These are phyloP conservation scores for Debaryomyces fabryi DNA, from an alignment of 1,139 yeast species.

Conservation along the genomic window DNA sequence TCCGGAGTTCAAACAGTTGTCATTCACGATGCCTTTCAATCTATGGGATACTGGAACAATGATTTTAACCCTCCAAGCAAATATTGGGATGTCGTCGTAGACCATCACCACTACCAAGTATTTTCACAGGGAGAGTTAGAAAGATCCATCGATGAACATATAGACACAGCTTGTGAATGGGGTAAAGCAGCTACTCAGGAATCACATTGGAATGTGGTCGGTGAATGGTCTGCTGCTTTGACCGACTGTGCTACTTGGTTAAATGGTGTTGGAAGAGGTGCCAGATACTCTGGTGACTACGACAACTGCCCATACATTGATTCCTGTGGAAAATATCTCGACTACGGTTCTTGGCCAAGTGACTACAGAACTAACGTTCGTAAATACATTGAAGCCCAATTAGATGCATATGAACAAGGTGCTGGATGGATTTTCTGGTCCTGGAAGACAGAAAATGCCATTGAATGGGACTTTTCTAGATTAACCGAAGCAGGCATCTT, in stretches of 20 bases:
- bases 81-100: slow-evolving; percentile 72
- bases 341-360: slow-evolving; percentile 61
- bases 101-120: slow-evolving; percentile 92
- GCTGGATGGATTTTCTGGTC: slow-evolving; percentile 92
- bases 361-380: slow-evolving; percentile 62
- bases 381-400: slow-evolving; percentile 81
- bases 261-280: slow-evolving; percentile 88
- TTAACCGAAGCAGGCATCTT: slow-evolving; percentile 62
- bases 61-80: slow-evolving; percentile 42
- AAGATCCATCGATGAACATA: slow-evolving; percentile 60
- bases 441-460: slow-evolving; percentile 81
- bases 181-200: slow-evolving; percentile 57
- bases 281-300: slow-evolving; percentile 79
- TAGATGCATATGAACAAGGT: slow-evolving; percentile 74
- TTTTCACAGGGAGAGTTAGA: slow-evolving; percentile 66
- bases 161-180: slow-evolving; percentile 62
- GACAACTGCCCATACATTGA: slow-evolving; percentile 57
- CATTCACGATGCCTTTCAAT: slow-evolving; percentile 76
- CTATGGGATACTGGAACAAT: slow-evolving; percentile 63
- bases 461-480: slow-evolving; percentile 83
- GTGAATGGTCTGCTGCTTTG: slow-evolving; percentile 94
- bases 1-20: slow-evolving; percentile 55
- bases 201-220: slow-evolving; percentile 74
- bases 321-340: slow-evolving; percentile 61
- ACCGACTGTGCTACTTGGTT: slow-evolving; percentile 93